phyloP scores from a whole-genome alignment of 1,284 basidiomycete genomes.

The Sporisorium scitamineum region DNA sequence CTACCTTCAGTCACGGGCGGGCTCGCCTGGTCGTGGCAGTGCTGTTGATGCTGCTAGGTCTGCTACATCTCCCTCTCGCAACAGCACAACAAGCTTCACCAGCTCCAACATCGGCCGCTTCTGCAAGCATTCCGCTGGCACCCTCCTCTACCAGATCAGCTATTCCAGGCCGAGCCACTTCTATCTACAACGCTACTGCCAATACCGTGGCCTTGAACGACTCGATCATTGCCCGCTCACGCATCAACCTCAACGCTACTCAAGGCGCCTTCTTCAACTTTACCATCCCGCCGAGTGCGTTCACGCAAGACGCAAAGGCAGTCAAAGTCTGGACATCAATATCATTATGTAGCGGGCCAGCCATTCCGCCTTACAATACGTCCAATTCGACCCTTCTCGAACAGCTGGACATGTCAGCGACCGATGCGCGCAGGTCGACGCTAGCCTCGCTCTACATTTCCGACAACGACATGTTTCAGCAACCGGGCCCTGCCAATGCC shows the following conservation, averaged over 20 bases:
- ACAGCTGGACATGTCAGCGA: slow-evolving; percentile 33
- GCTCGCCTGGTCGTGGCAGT: neutral
- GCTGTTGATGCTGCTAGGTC: slow-evolving; percentile 1
- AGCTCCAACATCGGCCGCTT: slow-evolving; percentile 8
- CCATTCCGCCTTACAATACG: slow-evolving; percentile 61
- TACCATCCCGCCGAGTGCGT: slow-evolving; percentile 33
- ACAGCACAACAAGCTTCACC: slow-evolving; percentile 24
- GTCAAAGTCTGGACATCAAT: slow-evolving; percentile 54
- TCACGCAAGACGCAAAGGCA: slow-evolving; percentile 14
- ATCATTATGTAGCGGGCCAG: slow-evolving; percentile 61
- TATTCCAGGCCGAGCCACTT: slow-evolving; percentile 36
- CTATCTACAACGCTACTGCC: slow-evolving; percentile 31
- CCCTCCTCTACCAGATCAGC: slow-evolving; percentile 33
- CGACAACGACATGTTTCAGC: slow-evolving; percentile 22
- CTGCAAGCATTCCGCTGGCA: slow-evolving; percentile 5
- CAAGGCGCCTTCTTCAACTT: slow-evolving; percentile 56
- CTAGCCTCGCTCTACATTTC: slow-evolving; percentile 59
- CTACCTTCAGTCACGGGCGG: neutral
- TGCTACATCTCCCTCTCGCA: neutral
- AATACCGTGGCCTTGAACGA: slow-evolving; percentile 51
- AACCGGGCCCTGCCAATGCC: slow-evolving; percentile 53
- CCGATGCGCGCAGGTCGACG: slow-evolving; percentile 50
- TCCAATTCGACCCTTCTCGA: slow-evolving; percentile 55
- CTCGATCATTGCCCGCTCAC: slow-evolving; percentile 48
- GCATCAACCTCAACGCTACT: slow-evolving; percentile 30